Evolutionary conservation across 352 stramenopile genomes (phyloP).

Genomic region (Pythium periplocum): DNA sequence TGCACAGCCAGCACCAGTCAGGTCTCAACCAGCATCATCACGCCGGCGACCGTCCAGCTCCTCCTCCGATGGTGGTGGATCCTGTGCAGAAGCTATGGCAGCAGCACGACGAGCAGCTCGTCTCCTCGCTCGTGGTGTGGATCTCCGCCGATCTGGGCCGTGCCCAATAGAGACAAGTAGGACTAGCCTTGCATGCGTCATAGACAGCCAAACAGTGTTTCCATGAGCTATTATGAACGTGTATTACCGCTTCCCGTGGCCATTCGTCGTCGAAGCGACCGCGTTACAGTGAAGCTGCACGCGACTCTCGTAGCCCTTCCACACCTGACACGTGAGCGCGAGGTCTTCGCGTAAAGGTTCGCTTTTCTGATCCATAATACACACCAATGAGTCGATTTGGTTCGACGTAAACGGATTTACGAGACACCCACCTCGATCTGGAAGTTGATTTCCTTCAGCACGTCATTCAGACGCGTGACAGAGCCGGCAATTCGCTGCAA

Average conservation of each 20-base stretch:
- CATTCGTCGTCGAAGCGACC: too few relatives aligned
- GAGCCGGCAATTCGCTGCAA: slow-evolving; percentile 76
- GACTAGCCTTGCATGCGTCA: too few relatives aligned
- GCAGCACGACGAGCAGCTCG: slow-evolving; percentile 50
- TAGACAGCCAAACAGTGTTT: too few relatives aligned
- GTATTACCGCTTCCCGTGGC: too few relatives aligned
- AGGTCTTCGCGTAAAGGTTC: slow-evolving; percentile 69
- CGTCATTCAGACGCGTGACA: slow-evolving; percentile 69
- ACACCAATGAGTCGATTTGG: too few relatives aligned
- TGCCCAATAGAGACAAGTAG: too few relatives aligned
- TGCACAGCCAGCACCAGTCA: slow-evolving; percentile 7
- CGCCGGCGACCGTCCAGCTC: slow-evolving; percentile 4
- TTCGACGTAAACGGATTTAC: not conserved
- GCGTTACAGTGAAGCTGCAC: slow-evolving; percentile 59
- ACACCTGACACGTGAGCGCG: slow-evolving; percentile 69
- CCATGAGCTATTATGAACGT: too few relatives aligned
- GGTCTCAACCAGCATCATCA: slow-evolving; percentile 11
- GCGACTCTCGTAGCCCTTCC: slow-evolving; percentile 79
- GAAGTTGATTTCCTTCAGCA: slow-evolving; percentile 81
- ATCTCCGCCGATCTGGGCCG: slow-evolving; percentile 33
- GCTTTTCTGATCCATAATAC: slow-evolving; percentile 45
- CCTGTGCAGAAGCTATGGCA: slow-evolving; percentile 14
- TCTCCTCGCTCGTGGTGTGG: slow-evolving; percentile 44
- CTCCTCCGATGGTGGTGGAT: slow-evolving; percentile 7
- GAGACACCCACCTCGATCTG: slow-evolving; percentile 61